Evolutionary conservation across 495 filamentous ascomycete species (phyloP).

Genomic region (Neurospora intermedia): DNA sequence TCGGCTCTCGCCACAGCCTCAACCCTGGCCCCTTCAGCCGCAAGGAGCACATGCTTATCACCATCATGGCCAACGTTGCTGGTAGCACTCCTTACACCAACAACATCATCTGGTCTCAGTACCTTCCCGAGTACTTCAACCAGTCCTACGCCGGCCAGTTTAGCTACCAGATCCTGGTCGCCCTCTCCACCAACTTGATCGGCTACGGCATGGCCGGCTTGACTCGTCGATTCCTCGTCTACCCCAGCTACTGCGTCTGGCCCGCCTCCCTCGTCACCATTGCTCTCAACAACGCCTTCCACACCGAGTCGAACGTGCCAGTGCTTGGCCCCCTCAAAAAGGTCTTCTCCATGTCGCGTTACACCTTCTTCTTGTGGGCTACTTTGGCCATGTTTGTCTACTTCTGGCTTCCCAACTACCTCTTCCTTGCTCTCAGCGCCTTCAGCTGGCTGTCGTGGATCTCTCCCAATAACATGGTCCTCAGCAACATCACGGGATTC

Average conservation of each 20-base stretch:
- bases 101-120: constrained; percentile 34
- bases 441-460: constrained; percentile 27
- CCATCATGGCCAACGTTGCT: constrained; percentile 30
- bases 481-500: constrained; percentile 23
- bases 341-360: constrained; percentile 20
- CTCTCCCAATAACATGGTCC: constrained; percentile 22
- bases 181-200: constrained; percentile 32
- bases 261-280: constrained; percentile 29
- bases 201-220: constrained; percentile 43
- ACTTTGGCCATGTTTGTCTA: constrained; percentile 16
- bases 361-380: constrained; percentile 22
- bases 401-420: constrained; percentile 21
- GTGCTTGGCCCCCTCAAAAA: constrained; percentile 23
- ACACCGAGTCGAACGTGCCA: constrained; percentile 16
- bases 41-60: constrained; percentile 41
- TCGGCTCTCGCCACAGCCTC: constrained; percentile 22
- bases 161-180: constrained; percentile 31
- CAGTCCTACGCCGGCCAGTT: constrained; percentile 24
- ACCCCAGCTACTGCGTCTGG: constrained; percentile 32
- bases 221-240: constrained; percentile 44
- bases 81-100: constrained; percentile 23
- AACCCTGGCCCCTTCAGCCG: constrained; percentile 39
- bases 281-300: constrained; percentile 30
- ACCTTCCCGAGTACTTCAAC: constrained; percentile 26
- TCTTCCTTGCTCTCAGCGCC: constrained; percentile 14